Evolutionary conservation across 169 alveolate species (phyloP).

Genomic region (Blepharisma undulans): DNA sequence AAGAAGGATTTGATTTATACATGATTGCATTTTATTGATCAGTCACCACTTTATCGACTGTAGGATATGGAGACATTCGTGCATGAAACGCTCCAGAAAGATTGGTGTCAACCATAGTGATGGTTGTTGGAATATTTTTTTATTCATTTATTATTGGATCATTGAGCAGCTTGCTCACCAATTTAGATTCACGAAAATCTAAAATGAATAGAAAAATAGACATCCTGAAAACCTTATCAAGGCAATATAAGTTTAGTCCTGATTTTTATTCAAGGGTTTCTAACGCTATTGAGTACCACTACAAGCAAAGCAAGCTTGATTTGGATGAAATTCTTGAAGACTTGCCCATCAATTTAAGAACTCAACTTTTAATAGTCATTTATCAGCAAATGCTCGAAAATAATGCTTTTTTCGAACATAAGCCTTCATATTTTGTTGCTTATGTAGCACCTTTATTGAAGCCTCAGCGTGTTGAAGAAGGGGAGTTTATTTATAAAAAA

Average conservation of each 20-base stretch:
- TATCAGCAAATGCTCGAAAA: conserved; percentile 44
- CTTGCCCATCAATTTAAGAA: conserved; percentile 46
- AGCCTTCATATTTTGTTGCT: conserved; percentile 53
- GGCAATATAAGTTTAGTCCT: conserved; percentile 35
- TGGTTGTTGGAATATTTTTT: conserved; percentile 61
- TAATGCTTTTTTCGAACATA: conserved; percentile 47
- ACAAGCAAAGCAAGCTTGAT: conserved; percentile 15
- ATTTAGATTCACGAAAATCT: conserved; percentile 48
- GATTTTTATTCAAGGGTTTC: not conserved
- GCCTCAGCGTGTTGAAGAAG: conserved; percentile 39
- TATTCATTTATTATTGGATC: conserved; percentile 64
- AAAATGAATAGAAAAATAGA: conserved; percentile 58
- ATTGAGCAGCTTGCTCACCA: conserved; percentile 41
- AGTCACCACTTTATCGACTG: conserved; percentile 69
- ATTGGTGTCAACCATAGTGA: conserved; percentile 27
- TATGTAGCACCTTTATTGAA: conserved; percentile 64
- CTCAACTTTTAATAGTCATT: conserved; percentile 43
- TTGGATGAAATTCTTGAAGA: conserved; percentile 47
- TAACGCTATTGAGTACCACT: conserved; percentile 39
- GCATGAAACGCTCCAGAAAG: conserved; percentile 43
- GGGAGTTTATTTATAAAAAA: conserved; percentile 51
- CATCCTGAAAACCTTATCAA: conserved; percentile 40
- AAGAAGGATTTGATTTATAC: conserved; percentile 12
- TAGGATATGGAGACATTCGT: conserved; percentile 67
- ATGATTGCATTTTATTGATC: conserved; percentile 55